Evolutionary conservation across 2,329 filamentous ascomycete species (phyloP).

Genomic region (Alternaria ethzedia): DNA sequence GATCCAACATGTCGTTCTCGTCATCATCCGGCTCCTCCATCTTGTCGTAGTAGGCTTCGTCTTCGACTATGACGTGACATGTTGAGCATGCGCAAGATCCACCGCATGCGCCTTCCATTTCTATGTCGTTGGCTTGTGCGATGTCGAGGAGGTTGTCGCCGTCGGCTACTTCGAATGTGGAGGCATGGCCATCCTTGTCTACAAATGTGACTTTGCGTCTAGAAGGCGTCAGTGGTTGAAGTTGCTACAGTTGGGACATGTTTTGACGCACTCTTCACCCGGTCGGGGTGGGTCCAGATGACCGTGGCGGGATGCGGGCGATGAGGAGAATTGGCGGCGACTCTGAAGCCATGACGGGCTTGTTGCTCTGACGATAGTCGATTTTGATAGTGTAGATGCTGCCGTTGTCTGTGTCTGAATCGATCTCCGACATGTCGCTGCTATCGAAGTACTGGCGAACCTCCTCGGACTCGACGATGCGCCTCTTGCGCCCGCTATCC

Average conservation of each 20-base stretch:
- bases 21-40: conserved; percentile 63
- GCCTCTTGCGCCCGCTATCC: conserved; percentile 13
- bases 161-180: conserved; percentile 79
- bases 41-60: conserved; percentile 75
- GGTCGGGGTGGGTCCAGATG: conserved; percentile 84
- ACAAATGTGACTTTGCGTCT: conserved; percentile 91
- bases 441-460: conserved; percentile 29
- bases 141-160: conserved; percentile 96
- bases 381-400: background rate
- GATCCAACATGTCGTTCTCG: conserved; percentile 66
- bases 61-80: conserved; percentile 85
- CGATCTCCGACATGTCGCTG: background rate
- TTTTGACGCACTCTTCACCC: conserved; percentile 79
- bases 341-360: conserved; percentile 2
- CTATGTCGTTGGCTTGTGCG: conserved; percentile 90
- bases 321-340: conserved; percentile 68
- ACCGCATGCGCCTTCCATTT: conserved; percentile 98
- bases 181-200: conserved; percentile 81
- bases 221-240: conserved; percentile 9
- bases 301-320: conserved; percentile 69
- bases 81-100: conserved; percentile 93
- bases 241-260: background rate
- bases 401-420: background rate
- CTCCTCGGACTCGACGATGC: conserved; percentile 12
- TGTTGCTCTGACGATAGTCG: background rate